Percentiles rank a stretch among this genome's conserved stretches.
Conservation (phyloP, 768 basidiomycete species). For the Naganishia vaughanmartiniae region DNA sequence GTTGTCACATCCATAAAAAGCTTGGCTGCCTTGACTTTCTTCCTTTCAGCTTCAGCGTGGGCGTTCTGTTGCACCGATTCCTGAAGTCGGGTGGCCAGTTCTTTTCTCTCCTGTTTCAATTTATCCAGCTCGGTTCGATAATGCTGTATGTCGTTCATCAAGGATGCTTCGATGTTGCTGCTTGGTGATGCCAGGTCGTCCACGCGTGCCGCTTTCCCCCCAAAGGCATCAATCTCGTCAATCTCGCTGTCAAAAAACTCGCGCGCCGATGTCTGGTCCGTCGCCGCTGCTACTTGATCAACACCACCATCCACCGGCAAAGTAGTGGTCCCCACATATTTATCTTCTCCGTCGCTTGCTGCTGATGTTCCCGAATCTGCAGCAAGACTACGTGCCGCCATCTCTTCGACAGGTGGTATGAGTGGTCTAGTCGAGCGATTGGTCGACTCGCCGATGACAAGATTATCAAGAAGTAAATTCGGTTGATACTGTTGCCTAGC, state of each 20-base stretch:
- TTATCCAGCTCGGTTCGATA: not conserved
- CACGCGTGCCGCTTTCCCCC: not conserved
- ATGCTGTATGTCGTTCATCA: no score
- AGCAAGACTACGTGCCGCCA: not conserved
- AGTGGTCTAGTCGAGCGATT: no score
- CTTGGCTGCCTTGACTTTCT: not conserved
- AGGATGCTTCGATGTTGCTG: not conserved
- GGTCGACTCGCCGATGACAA: not conserved
- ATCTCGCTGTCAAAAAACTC: not conserved
- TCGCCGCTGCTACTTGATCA: not conserved
- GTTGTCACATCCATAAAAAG: not conserved
- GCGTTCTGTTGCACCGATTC: no score
- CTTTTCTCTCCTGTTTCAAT: not conserved
- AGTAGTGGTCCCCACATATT: not conserved
- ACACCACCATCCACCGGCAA: not conserved
- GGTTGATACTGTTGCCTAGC: no score
- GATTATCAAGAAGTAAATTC: no score
- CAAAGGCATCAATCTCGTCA: not conserved
- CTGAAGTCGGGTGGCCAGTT: not conserved
- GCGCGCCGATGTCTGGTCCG: not conserved
- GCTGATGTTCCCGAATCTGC: not conserved
- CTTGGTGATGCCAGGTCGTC: not conserved
- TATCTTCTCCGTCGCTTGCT: not conserved
- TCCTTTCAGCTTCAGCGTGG: not conserved
- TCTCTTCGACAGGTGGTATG: no score